Conservation (phyloP, 1,284 basidiomycete genomes). For the Athelia sp. region DNA sequence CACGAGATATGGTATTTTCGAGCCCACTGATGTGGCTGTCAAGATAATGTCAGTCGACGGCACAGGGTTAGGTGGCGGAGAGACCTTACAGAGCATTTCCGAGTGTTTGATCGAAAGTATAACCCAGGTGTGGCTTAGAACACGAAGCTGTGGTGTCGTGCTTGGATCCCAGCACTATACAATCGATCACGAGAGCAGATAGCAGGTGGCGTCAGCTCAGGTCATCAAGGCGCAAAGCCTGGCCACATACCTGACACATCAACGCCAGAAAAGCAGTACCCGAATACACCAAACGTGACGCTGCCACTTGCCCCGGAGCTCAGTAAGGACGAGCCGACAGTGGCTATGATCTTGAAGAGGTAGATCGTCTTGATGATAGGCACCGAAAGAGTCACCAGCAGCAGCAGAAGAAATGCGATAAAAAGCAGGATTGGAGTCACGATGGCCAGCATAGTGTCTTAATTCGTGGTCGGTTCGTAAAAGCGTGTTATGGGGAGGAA, state of each 20-base stretch:
- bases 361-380: slow-evolving; percentile 54
- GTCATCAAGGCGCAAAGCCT: background rate
- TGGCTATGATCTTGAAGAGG: slow-evolving; percentile 42
- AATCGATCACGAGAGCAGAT: background rate
- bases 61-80: slow-evolving; percentile 7
- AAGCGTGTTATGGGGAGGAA: too few species aligned
- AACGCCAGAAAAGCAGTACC: slow-evolving; percentile 49
- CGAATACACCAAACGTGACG: slow-evolving; percentile 53
- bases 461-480: slow-evolving; percentile 4
- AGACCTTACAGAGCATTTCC: slow-evolving; percentile 38
- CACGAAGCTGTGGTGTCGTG: slow-evolving; percentile 34
- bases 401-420: slow-evolving; percentile 47
- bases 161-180: slow-evolving; percentile 36
- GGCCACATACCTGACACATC: slow-evolving; percentile 34
- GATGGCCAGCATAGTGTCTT: slow-evolving; percentile 28
- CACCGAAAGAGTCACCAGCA: slow-evolving; percentile 52
- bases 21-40: slow-evolving; percentile 26
- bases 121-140: slow-evolving; percentile 43
- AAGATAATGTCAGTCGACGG: background rate
- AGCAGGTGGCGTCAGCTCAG: slow-evolving; percentile 8
- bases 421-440: slow-evolving; percentile 40
- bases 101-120: slow-evolving; percentile 43
- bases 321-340: slow-evolving; percentile 27
- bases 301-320: slow-evolving; percentile 30
- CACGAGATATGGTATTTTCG: slow-evolving; percentile 36